These are phyloP conservation scores for Mycena citricolor DNA, from an alignment of 1,284 basidiomycete species.

Conservation along the genomic window DNA sequence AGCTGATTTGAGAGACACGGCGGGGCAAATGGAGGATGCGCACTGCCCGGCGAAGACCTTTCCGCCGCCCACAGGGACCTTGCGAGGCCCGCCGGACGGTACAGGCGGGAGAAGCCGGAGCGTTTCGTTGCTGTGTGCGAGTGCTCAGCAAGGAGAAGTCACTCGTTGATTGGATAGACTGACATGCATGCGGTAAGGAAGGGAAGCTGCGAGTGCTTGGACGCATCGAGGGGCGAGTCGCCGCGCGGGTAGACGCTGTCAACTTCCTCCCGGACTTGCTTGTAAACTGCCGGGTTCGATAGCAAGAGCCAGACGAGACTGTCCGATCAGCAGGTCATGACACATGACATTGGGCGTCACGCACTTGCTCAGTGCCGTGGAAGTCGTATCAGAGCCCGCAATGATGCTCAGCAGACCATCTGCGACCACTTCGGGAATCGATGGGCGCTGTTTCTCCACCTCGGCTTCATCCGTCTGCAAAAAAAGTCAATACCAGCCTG, in stretches of 20 bases:
- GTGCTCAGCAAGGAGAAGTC: constrained; percentile 4
- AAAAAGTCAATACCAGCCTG: constrained; percentile 24
- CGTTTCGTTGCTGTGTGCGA: constrained; percentile 56
- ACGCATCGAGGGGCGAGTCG: constrained; percentile 37
- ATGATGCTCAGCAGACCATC: constrained; percentile 1
- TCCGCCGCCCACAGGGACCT: constrained; percentile 38
- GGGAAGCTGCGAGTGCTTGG: constrained; percentile 37
- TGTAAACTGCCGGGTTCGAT: constrained; percentile 42
- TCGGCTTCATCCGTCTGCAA: neutral
- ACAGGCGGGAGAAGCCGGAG: constrained; percentile 56
- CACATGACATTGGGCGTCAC: neutral
- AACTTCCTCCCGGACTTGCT: constrained; percentile 49
- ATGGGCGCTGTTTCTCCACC: neutral
- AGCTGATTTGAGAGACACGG: neutral
- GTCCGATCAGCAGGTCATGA: neutral
- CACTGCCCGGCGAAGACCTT: constrained; percentile 27
- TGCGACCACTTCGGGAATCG: neutral
- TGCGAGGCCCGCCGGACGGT: constrained; percentile 50
- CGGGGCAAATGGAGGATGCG: neutral
- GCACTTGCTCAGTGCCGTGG: neutral
- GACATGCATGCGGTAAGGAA: constrained; percentile 56
- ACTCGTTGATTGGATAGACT: constrained; percentile 23
- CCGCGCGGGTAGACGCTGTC: constrained; percentile 43
- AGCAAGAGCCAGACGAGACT: constrained; percentile 47
- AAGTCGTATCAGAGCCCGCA: neutral